phyloP scores from a whole-genome alignment of 805 yeast species.

The Saturnispora kantuleensis region DNA sequence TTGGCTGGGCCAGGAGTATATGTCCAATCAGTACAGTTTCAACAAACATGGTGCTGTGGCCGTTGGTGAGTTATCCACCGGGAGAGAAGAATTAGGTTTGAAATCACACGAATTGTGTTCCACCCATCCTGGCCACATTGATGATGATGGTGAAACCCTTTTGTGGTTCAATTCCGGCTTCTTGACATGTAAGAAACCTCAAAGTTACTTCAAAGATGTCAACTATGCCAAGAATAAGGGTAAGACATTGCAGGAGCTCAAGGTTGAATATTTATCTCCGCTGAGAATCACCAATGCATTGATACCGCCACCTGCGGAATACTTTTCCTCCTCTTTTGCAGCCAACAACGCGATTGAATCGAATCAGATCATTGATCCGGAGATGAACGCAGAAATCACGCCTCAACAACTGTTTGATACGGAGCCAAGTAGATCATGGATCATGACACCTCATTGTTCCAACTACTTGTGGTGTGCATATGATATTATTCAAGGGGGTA shows the following conservation, averaged over 20 bases:
- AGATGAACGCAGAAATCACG: conserved; percentile 6
- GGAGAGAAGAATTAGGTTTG: conserved; percentile 7
- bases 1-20: conserved; percentile 57
- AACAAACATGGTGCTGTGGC: conserved; percentile 48
- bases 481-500: conserved; percentile 42
- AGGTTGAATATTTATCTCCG: conserved; percentile 30
- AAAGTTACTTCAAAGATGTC: conserved; percentile 31
- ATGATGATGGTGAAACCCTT: conserved; percentile 40
- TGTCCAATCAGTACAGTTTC: conserved; percentile 45
- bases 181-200: conserved; percentile 42
- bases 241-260: conserved; percentile 22
- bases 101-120: conserved; percentile 40
- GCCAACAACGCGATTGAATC: conserved; percentile 1
- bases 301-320: conserved; percentile 43
- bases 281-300: conserved; percentile 36
- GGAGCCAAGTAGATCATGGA: conserved; percentile 49
- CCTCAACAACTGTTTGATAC: conserved; percentile 12
- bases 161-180: conserved; percentile 69
- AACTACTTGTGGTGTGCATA: conserved; percentile 55
- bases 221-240: conserved; percentile 23
- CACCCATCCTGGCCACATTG: conserved; percentile 54
- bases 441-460: conserved; percentile 42
- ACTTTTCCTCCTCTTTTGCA: conserved; percentile 13
- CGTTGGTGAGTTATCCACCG: conserved; percentile 33
- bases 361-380: conserved; percentile 8